These are phyloP conservation scores for Pseudogymnoascus sp. DNA, from an alignment of 2,329 filamentous ascomycete species.

Conservation along the genomic window DNA sequence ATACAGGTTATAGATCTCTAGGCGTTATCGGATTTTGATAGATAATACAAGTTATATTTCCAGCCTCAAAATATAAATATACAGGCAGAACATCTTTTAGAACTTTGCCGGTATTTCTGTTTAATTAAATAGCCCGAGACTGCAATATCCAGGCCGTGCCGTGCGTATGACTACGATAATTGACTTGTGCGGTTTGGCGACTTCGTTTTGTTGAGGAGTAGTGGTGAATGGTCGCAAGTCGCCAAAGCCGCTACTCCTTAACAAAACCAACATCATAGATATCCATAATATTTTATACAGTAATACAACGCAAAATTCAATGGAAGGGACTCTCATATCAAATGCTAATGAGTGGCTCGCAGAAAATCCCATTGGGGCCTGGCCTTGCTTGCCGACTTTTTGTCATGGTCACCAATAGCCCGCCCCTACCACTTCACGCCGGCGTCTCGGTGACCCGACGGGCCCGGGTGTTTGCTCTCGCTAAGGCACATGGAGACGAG, in stretches of 20 bases:
- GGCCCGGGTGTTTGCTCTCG: background rate
- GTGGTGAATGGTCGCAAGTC: background rate
- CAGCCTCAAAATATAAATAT: background rate
- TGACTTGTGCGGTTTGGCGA: background rate
- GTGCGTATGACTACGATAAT: background rate
- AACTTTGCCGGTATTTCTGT: background rate
- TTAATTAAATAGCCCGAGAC: background rate
- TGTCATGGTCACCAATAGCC: background rate
- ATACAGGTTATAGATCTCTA: background rate
- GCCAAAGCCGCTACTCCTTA: background rate
- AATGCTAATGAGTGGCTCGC: background rate
- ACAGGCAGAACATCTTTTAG: background rate
- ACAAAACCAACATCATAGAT: background rate
- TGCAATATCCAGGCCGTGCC: background rate
- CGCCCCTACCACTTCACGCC: background rate
- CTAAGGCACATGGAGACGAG: background rate
- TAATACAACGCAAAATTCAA: background rate
- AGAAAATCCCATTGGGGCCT: background rate
- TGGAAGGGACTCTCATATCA: background rate
- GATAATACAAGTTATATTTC: background rate
- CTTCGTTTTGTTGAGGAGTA: background rate
- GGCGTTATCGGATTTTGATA: background rate
- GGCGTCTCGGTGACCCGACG: background rate
- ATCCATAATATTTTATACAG: background rate
- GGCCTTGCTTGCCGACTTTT: background rate